A percentile compares a stretch with the other conserved stretches of the same genome.
These are phyloP conservation scores for Abrus precatorius DNA, from an alignment of 306 rosid species.

Conservation along the genomic window DNA sequence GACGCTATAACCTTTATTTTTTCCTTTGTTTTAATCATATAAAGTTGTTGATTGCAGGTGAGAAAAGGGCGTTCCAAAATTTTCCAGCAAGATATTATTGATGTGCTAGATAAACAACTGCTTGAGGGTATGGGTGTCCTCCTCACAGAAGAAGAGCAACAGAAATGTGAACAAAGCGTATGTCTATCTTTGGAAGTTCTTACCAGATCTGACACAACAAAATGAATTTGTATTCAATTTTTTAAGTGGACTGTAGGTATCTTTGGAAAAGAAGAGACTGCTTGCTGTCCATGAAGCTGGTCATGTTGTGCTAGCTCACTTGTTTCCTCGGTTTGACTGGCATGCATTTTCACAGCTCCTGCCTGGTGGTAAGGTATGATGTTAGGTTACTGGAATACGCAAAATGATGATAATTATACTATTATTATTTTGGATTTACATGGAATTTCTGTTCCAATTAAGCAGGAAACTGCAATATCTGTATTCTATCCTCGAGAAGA, in stretches of 20 bases:
- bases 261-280: constrained; percentile 82
- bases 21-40: constrained; percentile 21
- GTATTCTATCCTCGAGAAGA: constrained; percentile 96
- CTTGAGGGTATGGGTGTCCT: constrained; percentile 99
- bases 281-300: constrained; percentile 99
- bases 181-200: constrained; percentile 37
- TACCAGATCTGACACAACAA: constrained; percentile 22
- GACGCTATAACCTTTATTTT: constrained; percentile 7
- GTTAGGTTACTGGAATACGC: constrained; percentile 44
- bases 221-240: constrained; percentile 39
- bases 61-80: constrained; percentile 85
- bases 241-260: constrained; percentile 59
- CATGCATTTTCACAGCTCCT: constrained; percentile 99
- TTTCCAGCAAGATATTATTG: constrained; percentile 79
- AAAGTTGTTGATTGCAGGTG: constrained; percentile 67
- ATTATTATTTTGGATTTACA: constrained; percentile 19
- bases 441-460: constrained; percentile 47
- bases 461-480: constrained; percentile 93
- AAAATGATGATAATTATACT: constrained; percentile 33
- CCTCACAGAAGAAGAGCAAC: constrained; percentile 97
- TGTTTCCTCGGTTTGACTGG: constrained; percentile 97
- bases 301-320: constrained; percentile 88
- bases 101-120: constrained; percentile 94
- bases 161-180: constrained; percentile 90
- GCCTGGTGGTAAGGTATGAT: constrained; percentile 94